Evolutionary conservation across 1,284 basidiomycete species (phyloP), one percentile per base, ranked within the genome.

Genomic region (Phellopilus nigrolimitatus): DNA sequence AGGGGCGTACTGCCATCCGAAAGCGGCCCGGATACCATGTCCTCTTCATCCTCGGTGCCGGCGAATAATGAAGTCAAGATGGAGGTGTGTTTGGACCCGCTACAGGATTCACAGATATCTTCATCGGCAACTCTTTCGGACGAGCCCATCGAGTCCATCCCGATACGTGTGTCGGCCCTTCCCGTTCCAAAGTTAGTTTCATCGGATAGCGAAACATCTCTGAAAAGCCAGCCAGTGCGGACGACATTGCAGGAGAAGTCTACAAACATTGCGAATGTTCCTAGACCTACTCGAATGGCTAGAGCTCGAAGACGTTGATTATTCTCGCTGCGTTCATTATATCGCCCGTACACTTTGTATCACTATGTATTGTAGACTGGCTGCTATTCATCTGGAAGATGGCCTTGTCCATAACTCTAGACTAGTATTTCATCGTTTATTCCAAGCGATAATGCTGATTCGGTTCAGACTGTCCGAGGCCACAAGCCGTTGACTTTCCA

Each of bases 251-350:
- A 48, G 27, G 52, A 54, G 36, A 54, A 49, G 31, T 49, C 47
- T n/a, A 54, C 52, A 24, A 54, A 54, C 24, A 49, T 54, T 30
- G n/a, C n/a, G n/a, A n/a, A n/a, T n/a, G 36, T 52, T 8, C 24
- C 31, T 12, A 47, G 49, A 15, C 15, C 27, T 6, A 49, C 36
- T 38, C 49, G 40, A 17, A 25, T 52, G 19, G 24, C 36, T 25
- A 52, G 50, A 43, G 12, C 42, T 1, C 47, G 52, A 22, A 19
- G 37, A 15, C 39, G 47, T 24, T 33, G 47, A 31, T 49, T 24
- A 49, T 31, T 33, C 36, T 7, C 17, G 21, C 22, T n/a, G n/a
- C 21, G 21, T 37, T 37, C 19, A 22, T 34, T 17, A 15, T 51
- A 41, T 51, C 36, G 3, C 19, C 37, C 37, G 40, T 31, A 24